phyloP scores from a whole-genome alignment of 1,284 basidiomycete genomes.

The Sanghuangporus weigelae region DNA sequence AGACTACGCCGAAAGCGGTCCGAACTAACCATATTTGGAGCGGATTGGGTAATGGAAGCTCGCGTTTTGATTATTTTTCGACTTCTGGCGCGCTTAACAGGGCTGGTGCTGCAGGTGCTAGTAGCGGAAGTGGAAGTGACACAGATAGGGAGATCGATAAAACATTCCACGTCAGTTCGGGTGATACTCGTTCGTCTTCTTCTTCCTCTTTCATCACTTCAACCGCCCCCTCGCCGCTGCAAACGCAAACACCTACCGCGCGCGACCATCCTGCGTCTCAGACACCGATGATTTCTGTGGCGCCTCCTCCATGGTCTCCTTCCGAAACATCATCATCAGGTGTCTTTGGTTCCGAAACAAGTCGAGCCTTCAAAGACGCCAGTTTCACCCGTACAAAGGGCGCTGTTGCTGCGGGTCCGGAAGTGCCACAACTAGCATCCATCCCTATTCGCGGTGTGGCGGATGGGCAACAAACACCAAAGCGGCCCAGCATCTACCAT shows the following conservation, averaged over 20 bases:
- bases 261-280: background rate
- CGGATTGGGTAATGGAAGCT: background rate
- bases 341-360: background rate
- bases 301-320: background rate
- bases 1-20: slow-evolving; percentile 8
- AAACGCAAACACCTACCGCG: background rate
- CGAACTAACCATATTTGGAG: background rate
- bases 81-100: background rate
- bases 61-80: slow-evolving; percentile 2
- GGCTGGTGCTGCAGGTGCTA: background rate
- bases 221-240: background rate
- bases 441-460: background rate
- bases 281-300: slow-evolving; percentile 3
- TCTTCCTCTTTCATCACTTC: background rate
- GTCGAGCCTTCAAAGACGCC: background rate
- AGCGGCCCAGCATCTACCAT: slow-evolving; percentile 49
- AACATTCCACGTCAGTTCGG: background rate
- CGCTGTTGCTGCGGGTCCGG: background rate
- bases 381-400: background rate
- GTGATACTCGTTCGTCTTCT: too few relatives aligned
- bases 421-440: background rate
- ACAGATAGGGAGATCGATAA: background rate
- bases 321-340: background rate
- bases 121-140: background rate
- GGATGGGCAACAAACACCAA: background rate